These are phyloP conservation scores for Calonectria naviculata DNA, from an alignment of 2,329 filamentous ascomycete genomes.

Conservation along the genomic window DNA sequence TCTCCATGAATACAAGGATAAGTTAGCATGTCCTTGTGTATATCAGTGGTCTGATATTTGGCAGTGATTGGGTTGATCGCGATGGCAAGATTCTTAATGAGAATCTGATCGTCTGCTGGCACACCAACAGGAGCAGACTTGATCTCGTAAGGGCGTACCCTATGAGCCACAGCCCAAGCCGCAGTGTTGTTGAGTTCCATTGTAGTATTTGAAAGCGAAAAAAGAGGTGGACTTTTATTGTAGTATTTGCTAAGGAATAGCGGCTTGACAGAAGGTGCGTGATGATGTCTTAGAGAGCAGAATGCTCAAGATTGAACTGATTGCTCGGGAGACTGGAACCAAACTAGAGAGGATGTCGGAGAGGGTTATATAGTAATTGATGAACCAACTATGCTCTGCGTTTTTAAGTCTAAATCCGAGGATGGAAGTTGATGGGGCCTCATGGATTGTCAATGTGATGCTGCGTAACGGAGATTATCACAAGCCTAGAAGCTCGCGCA, in stretches of 20 bases:
- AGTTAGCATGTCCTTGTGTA: not conserved
- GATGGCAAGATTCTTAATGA: not conserved
- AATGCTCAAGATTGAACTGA: not conserved
- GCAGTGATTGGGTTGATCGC: not conserved
- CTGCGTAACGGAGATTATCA: not conserved
- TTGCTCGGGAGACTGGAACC: not conserved
- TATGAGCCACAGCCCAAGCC: not conserved
- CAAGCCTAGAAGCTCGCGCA: not conserved
- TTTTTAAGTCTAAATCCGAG: not conserved
- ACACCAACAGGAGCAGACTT: not conserved
- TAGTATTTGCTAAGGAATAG: too few relatives aligned
- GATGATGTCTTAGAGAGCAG: too few relatives aligned
- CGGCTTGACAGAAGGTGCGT: too few relatives aligned
- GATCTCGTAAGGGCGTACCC: not conserved
- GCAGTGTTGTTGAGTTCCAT: not conserved
- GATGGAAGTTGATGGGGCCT: not conserved
- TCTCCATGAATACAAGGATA: not conserved
- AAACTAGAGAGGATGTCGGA: not conserved
- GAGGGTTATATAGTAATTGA: not conserved
- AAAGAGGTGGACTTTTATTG: too few relatives aligned
- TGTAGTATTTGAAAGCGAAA: too few relatives aligned
- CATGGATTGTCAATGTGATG: not conserved
- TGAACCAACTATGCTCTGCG: not conserved
- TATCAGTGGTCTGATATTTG: not conserved
- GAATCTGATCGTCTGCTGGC: not conserved